Evolutionary conservation across 2,329 filamentous ascomycete species (phyloP).

Genomic region (Biscogniauxia marginata): DNA sequence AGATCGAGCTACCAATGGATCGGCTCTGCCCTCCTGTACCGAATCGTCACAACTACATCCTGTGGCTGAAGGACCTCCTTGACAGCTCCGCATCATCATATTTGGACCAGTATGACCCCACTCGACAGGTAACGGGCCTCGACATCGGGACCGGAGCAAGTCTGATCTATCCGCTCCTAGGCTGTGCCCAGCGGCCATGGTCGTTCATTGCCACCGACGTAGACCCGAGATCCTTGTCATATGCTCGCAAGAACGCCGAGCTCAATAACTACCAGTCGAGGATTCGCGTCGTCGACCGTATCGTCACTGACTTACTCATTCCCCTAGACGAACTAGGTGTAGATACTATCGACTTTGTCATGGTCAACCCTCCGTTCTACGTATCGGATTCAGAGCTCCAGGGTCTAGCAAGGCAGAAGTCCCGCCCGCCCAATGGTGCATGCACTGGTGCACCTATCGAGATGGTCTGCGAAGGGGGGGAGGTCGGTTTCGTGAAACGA

Average conservation of each 20-base stretch:
- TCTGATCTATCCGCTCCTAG: conserved; percentile 86
- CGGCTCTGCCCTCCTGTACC: conserved; percentile 83
- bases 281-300: conserved; percentile 62
- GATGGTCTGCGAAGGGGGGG: conserved; percentile 82
- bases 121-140: conserved; percentile 62
- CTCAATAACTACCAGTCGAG: conserved; percentile 63
- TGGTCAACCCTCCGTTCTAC: conserved; percentile 97
- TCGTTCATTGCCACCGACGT: conserved; percentile 76
- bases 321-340: conserved; percentile 56
- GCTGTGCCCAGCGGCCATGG: conserved; percentile 71
- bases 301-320: conserved; percentile 55
- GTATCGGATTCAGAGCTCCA: conserved; percentile 67
- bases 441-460: conserved; percentile 77
- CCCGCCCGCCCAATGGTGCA: conserved; percentile 65
- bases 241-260: conserved; percentile 65
- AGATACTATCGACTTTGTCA: conserved; percentile 69
- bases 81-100: conserved; percentile 62
- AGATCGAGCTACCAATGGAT: conserved; percentile 70
- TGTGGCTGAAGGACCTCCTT: conserved; percentile 82
- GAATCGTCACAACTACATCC: conserved; percentile 80
- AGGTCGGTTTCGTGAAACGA: conserved; percentile 69
- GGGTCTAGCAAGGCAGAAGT: conserved; percentile 63
- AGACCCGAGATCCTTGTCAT: conserved; percentile 66
- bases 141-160: conserved; percentile 91
- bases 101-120: conserved; percentile 40